These are phyloP conservation scores for Musa schizocarpa DNA, from an alignment of 176 grass and related monocot species.

Conservation along the genomic window DNA sequence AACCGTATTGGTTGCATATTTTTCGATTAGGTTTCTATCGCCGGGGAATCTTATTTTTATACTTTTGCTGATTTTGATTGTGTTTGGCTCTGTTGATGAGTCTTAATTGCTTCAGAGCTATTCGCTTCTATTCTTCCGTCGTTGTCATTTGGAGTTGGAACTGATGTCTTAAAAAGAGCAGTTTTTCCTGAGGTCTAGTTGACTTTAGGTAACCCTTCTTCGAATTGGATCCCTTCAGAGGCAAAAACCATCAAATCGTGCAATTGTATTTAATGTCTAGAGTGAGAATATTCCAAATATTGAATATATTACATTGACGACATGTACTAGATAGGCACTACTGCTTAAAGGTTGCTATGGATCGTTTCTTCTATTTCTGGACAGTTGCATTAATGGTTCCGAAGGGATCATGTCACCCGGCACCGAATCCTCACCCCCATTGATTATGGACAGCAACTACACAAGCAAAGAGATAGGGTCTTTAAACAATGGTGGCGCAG, in stretches of 20 bases:
- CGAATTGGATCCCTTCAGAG: not conserved
- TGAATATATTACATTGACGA: not conserved
- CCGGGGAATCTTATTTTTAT: not conserved
- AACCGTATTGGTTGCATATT: not conserved
- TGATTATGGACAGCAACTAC: not conserved
- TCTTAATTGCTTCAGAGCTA: not conserved
- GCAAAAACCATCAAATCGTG: not conserved
- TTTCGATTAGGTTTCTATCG: not conserved
- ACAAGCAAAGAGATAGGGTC: not conserved
- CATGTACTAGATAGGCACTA: not conserved
- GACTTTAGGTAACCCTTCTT: not conserved
- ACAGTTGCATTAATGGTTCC: not conserved
- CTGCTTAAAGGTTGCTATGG: not conserved
- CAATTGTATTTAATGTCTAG: not conserved
- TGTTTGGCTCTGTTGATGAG: not conserved
- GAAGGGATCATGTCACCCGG: not conserved
- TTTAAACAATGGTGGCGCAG: not conserved
- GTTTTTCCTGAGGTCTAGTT: not conserved
- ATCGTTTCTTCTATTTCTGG: not conserved
- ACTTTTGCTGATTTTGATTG: not conserved
- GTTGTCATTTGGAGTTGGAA: not conserved
- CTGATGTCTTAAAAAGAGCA: not conserved
- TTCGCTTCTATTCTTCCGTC: not conserved
- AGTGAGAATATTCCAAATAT: not conserved
- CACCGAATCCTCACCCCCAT: not conserved